Conservation (phyloP, 768 basidiomycete species). For the Filobasidium floriforme region DNA sequence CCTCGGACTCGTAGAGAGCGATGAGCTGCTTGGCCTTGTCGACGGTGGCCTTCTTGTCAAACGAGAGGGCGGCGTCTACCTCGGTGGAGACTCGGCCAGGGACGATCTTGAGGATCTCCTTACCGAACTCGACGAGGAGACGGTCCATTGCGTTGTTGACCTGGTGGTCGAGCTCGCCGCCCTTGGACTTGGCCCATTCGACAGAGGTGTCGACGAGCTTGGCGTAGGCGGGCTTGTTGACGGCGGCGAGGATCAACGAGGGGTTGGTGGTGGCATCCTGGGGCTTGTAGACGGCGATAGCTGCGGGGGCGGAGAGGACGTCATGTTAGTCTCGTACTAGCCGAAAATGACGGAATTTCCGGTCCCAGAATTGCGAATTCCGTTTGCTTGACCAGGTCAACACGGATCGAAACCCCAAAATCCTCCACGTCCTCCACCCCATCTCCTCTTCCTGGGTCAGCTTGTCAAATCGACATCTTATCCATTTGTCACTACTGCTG, state of each 20-base stretch:
- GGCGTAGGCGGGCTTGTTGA: conserved; percentile 78
- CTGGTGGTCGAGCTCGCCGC: conserved; percentile 67
- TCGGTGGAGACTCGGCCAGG: conserved; percentile 98
- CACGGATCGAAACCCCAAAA: too few species aligned
- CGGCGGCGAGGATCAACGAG: conserved; percentile 84
- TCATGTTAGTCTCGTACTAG: conserved; percentile 13
- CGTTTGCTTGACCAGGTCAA: too few species aligned
- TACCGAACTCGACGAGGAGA: conserved; percentile 93
- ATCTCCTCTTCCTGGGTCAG: too few species aligned
- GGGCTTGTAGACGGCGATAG: conserved; percentile 93
- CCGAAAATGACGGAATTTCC: neutral
- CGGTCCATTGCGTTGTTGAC: conserved; percentile 76
- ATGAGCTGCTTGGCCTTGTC: conserved; percentile 60
- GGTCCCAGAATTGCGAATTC: too few species aligned
- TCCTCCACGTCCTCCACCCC: too few species aligned
- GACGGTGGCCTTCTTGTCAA: conserved; percentile 59
- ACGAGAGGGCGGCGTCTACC: conserved; percentile 94
- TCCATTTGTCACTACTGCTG: too few species aligned
- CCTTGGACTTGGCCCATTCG: conserved; percentile 59
- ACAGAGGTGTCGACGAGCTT: conserved; percentile 48
- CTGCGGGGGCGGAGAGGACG: conserved; percentile 47
- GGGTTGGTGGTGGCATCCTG: conserved; percentile 99
- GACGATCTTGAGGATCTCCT: conserved; percentile 87
- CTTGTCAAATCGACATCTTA: too few species aligned
- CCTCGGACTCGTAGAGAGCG: conserved; percentile 85